phyloP scores from a whole-genome alignment of 768 basidiomycete species.

The Leccinum barrowsii region DNA sequence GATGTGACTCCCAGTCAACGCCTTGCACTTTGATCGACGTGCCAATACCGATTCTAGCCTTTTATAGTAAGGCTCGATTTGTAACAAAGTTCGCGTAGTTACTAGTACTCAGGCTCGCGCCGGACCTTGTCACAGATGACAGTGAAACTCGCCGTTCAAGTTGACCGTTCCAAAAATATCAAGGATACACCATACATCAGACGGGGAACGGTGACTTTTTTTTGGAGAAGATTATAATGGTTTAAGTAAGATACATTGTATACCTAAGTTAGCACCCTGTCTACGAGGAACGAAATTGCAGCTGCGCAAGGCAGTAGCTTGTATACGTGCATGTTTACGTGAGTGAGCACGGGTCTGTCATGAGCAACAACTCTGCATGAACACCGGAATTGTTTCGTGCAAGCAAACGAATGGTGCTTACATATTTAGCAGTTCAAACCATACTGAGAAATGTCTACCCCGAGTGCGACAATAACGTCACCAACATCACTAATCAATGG shows the following conservation, averaged over 20 bases:
- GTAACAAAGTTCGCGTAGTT: no score
- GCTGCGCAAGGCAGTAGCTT: no score
- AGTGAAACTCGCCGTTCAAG: no score
- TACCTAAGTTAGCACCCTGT: not conserved
- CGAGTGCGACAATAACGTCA: slow-evolving; percentile 22
- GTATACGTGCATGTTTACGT: not conserved
- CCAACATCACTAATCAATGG: slow-evolving; percentile 18
- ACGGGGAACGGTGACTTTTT: not conserved
- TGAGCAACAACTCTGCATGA: not conserved
- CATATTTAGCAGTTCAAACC: slow-evolving; percentile 16
- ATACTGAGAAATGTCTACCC: slow-evolving; percentile 18
- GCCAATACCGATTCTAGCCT: no score
- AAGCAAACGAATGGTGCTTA: not conserved
- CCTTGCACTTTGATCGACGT: not conserved
- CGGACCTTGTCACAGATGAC: no score
- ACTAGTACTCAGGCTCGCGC: no score
- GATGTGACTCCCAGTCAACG: no score
- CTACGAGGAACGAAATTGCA: not conserved
- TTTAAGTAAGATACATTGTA: not conserved
- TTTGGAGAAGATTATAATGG: not conserved
- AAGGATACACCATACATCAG: no score
- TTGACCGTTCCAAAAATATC: no score
- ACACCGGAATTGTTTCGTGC: not conserved
- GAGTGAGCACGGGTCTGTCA: not conserved
- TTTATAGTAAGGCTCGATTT: no score